These are phyloP conservation scores for Aspergillus sp. DNA, from an alignment of 2,329 filamentous ascomycete genomes.

Conservation along the genomic window DNA sequence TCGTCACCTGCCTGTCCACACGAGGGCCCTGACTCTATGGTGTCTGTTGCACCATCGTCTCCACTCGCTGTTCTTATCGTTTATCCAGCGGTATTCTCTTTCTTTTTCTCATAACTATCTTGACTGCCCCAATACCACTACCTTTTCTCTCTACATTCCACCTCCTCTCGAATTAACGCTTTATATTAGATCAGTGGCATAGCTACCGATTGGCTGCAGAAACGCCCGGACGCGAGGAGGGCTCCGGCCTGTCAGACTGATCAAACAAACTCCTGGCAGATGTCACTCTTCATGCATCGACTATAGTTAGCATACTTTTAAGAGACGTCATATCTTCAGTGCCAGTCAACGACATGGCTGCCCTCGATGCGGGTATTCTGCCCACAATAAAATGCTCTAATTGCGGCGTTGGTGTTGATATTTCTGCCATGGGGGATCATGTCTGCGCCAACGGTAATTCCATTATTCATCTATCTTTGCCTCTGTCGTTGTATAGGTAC, in stretches of 20 bases:
- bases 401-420: conserved; percentile 71
- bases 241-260: background rate
- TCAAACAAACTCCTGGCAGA: background rate
- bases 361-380: conserved; percentile 60
- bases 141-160: background rate
- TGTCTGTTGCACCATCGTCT: background rate
- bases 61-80: background rate
- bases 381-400: conserved; percentile 83
- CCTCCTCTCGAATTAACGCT: background rate
- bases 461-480: background rate
- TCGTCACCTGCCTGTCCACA: background rate
- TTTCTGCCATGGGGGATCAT: conserved; percentile 81
- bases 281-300: background rate
- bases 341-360: conserved; percentile 33
- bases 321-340: conserved; percentile 32
- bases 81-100: background rate
- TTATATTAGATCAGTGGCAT: background rate
- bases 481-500: background rate
- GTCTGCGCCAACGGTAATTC: conserved; percentile 48
- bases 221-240: background rate
- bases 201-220: background rate
- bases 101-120: background rate
- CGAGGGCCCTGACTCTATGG: background rate
- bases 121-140: background rate
- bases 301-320: background rate